These are phyloP conservation scores for Terana coerulea DNA, from an alignment of 768 basidiomycete genomes.

Conservation along the genomic window DNA sequence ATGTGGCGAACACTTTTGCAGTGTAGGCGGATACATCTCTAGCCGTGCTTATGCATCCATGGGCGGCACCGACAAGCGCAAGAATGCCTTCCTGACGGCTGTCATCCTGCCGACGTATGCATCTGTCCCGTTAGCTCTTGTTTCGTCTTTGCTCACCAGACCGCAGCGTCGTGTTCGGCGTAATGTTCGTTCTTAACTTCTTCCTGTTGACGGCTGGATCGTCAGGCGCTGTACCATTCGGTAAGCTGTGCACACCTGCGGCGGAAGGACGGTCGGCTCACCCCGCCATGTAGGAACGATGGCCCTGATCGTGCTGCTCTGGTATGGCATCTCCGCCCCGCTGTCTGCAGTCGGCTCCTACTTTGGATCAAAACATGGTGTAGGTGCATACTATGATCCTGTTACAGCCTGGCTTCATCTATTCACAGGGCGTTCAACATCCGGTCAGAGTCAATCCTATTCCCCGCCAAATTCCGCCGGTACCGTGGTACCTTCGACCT, in stretches of 20 bases:
- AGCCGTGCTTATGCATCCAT: constrained; percentile 78
- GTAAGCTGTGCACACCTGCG: constrained; percentile 33
- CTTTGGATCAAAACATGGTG: constrained; percentile 83
- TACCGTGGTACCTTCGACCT: constrained; percentile 78
- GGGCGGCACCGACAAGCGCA: constrained; percentile 72
- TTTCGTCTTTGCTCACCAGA: background rate
- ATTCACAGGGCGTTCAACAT: constrained; percentile 58
- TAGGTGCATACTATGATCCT: constrained; percentile 32
- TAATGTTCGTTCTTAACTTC: constrained; percentile 89
- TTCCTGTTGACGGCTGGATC: constrained; percentile 83
- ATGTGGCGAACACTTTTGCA: constrained; percentile 25
- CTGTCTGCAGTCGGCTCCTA: constrained; percentile 84
- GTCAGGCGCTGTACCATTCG: constrained; percentile 95
- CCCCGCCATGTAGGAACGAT: constrained; percentile 57
- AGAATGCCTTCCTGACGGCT: constrained; percentile 85
- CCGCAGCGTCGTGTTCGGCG: constrained; percentile 69
- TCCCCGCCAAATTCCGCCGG: constrained; percentile 92
- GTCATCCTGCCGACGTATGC: constrained; percentile 82
- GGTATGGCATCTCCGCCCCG: constrained; percentile 95
- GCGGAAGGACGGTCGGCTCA: background rate
- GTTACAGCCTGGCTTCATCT: background rate
- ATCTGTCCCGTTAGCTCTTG: background rate
- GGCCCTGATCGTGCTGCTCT: constrained; percentile 76
- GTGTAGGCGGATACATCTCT: constrained; percentile 87
- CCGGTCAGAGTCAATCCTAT: constrained; percentile 91